Evolutionary conservation across 345 rosid genomes (phyloP), one percentile per base, ranked within the genome.

Genomic region (Hypericum perforatum): DNA sequence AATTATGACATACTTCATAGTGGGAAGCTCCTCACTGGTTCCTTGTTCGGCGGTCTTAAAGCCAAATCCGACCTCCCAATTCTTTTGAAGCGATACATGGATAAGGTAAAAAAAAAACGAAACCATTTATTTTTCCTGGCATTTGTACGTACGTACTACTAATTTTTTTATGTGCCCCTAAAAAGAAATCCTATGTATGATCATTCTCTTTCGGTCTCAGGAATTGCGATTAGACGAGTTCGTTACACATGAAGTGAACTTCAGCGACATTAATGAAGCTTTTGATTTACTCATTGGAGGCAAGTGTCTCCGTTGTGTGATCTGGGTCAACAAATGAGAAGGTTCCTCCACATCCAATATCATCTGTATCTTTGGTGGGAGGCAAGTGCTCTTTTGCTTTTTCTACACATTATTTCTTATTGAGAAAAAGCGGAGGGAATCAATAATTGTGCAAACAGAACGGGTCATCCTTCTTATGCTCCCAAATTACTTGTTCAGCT

Each of bases 31-130:
- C 58, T 90, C 9, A 64, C 51, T 41, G 97, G 94, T 45, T 61
- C 82, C 0, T 60, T 86, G 70, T 82, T 80, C 64, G 97, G 97
- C 58, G 85, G 97, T 44, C 61, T 86, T 50, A 90, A 90, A 73
- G 69, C 97, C 38, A 90, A 84, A 70, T 66, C 89, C 5, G 89
- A 86, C 53, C 68, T 90, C 62, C 94, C 95, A n/a, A 44, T 80
- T 64, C 85, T 90, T 63, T 15, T 90, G 0, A 81, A 82, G 56
- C 86, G 76, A 5, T 82, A 82, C 51, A 46, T 41, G 62, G 76
- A 74, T 74, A 86, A 79, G 82, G 91, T 83, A 43, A 57, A 62
- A n/a, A n/a, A n/a, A 0, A 7, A 42, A 41, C 36, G 1, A 11
- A 7, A 22, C 39, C 53, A 40, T n/a, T n/a, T 13, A n/a, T 37